Conservation (phyloP, 176 grass and related monocot genomes). For the Carex littledalei region DNA sequence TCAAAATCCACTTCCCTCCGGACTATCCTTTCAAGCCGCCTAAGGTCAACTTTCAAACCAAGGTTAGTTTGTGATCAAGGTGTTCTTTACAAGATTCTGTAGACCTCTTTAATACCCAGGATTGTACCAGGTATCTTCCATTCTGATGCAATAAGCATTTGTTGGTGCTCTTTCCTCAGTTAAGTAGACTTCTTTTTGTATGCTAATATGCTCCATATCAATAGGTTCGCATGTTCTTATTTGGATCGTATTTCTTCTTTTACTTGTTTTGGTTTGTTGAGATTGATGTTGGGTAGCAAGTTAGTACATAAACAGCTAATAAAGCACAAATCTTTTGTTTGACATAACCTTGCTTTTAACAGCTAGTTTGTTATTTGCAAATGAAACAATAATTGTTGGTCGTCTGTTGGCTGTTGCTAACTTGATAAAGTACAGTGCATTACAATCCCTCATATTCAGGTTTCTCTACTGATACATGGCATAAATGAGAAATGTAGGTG, state of each 20-base stretch:
- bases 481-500: conserved; percentile 33
- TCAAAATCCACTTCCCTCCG: conserved; percentile 88
- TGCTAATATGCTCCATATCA: neutral
- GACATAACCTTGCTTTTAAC: neutral
- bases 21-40: conserved; percentile 94
- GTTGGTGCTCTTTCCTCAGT: neutral
- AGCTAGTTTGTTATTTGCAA: neutral
- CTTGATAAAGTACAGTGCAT: neutral
- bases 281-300: neutral
- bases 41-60: conserved; percentile 88
- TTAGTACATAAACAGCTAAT: neutral
- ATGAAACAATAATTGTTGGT: neutral
- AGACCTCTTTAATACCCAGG: neutral
- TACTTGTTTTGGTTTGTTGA: neutral
- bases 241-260: neutral
- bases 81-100: neutral
- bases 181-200: neutral
- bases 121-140: neutral
- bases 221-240: neutral
- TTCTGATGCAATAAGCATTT: neutral
- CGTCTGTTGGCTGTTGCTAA: neutral
- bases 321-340: neutral
- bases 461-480: neutral
- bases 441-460: neutral
- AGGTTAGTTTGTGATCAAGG: conserved; percentile 36